These are phyloP conservation scores for Fusarium lateritium DNA, from an alignment of 2,329 filamentous ascomycete genomes.

Conservation along the genomic window DNA sequence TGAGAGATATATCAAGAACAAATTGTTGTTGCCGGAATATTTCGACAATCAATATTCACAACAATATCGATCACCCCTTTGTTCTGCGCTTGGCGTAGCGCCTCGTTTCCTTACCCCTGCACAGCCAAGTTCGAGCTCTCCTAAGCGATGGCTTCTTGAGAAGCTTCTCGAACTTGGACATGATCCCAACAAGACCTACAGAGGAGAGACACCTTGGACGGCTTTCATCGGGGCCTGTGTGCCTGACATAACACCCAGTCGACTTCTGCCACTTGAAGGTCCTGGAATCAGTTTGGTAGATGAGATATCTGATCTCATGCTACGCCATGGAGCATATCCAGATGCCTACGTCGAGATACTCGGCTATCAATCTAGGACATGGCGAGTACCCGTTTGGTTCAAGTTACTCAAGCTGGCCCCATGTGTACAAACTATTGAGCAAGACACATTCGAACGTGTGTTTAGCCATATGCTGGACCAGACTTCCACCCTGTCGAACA, in stretches of 20 bases:
- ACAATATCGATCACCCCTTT: not conserved
- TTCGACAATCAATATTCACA: not conserved
- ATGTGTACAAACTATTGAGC: not conserved
- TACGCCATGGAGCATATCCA: conserved; percentile 3
- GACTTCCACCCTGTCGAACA: not conserved
- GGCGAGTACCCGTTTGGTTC: conserved; percentile 14
- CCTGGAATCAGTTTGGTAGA: no score
- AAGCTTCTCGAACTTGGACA: not conserved
- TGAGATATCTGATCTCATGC: not conserved
- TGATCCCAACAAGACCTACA: conserved; percentile 1
- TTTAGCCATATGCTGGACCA: not conserved
- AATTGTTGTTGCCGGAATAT: conserved; percentile 4
- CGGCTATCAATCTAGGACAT: not conserved
- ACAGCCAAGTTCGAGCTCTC: not conserved
- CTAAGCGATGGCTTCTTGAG: not conserved
- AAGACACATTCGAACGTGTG: not conserved
- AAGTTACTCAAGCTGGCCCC: not conserved
- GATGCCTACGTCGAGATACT: not conserved
- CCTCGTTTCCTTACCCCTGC: not conserved
- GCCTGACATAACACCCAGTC: not conserved
- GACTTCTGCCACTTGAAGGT: not conserved
- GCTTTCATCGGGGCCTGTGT: not conserved
- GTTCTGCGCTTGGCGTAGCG: not conserved
- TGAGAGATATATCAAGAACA: not conserved
- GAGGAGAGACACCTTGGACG: not conserved